Evolutionary conservation across 1,139 yeast genomes (phyloP).

Genomic region (Schizosaccharomyces versatilis): DNA sequence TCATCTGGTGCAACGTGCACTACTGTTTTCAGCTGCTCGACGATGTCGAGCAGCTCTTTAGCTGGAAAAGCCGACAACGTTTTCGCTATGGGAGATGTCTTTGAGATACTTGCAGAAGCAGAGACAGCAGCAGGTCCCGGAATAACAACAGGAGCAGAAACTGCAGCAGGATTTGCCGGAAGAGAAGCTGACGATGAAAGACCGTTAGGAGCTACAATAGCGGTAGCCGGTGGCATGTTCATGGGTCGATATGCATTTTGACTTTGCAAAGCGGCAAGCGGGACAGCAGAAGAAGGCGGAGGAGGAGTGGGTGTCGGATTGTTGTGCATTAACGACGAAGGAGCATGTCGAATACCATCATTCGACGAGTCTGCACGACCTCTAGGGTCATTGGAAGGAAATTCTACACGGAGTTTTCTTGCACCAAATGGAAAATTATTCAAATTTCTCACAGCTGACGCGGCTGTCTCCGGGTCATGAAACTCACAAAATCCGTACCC

Average conservation of each 20-base stretch:
- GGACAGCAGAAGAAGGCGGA: too few species aligned
- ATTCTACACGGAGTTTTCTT: slow-evolving; percentile 39
- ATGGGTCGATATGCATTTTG: slow-evolving; percentile 7
- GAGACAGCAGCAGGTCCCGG: background rate
- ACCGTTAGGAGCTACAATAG: slow-evolving; percentile 7
- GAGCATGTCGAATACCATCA: too few species aligned
- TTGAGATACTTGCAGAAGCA: slow-evolving; percentile 27
- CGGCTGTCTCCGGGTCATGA: slow-evolving; percentile 57
- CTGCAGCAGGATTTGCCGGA: slow-evolving; percentile 25
- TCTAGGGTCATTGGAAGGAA: slow-evolving; percentile 3
- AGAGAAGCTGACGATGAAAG: slow-evolving; percentile 11
- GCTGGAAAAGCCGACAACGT: slow-evolving; percentile 38
- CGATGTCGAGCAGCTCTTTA: slow-evolving; percentile 30
- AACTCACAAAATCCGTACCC: slow-evolving; percentile 81
- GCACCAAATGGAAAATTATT: slow-evolving; percentile 61
- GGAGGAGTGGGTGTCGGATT: too few species aligned
- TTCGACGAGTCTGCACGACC: background rate
- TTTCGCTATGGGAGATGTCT: slow-evolving; percentile 39
- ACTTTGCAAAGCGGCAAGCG: too few species aligned
- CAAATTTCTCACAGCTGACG: slow-evolving; percentile 77
- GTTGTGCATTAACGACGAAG: too few species aligned
- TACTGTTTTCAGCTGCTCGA: slow-evolving; percentile 45
- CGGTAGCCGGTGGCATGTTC: slow-evolving; percentile 4
- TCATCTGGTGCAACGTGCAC: slow-evolving; percentile 38
- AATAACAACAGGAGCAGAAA: background rate